Evolutionary conservation across 768 basidiomycete species (phyloP), one percentile per base, ranked within the genome.

Genomic region (Lentinula boryana): DNA sequence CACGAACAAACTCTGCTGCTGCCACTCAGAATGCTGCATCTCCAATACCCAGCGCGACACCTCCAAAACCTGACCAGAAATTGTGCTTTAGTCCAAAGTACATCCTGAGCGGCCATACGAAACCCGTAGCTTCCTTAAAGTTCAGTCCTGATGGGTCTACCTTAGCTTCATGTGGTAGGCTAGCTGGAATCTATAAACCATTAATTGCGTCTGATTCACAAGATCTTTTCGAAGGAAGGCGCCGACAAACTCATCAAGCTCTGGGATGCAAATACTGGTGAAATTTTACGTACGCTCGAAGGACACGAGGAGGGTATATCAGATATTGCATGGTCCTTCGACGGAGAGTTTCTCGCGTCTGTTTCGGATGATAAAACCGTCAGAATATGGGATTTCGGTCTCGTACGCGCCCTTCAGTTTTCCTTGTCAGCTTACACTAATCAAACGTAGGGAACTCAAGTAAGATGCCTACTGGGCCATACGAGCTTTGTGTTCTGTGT

Each of bases 401-500:
- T 78, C 58, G 91, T 89, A 63, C 62, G 69, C 66, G 54, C 31
- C 8, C 27, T 27, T 54, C 9, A 53, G 32, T 64, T 40, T 66
- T 60, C 8, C 16, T 21, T 21, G 21, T 13, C 4, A 18, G 31
- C 15, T 15, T 31, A 38, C 15, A 31, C 46, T 58, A 16, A 58
- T 21, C 5, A 52, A 59, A 64, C 5, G 18, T 63, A 91, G 87
- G 81, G 85, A 44, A 73, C 76, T 41, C 74, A 79, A 61, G 80
- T 85, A 5, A 90, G 88, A 63, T 84, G 80, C 10, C 76, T 99
- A 12, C 79, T 81, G 48, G 91, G 92, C 0, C 96, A 99, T 68
- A 95, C 95, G 9, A 95, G 91, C 68, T 93, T 93, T 62, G 94
- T 98, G 1, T 95, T 97, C 68, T 95, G 94, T 64, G 81, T 98